phyloP scores from a whole-genome alignment of 225 moss, liverwort and hornwort genomes.

The Anthoceros angustus region DNA sequence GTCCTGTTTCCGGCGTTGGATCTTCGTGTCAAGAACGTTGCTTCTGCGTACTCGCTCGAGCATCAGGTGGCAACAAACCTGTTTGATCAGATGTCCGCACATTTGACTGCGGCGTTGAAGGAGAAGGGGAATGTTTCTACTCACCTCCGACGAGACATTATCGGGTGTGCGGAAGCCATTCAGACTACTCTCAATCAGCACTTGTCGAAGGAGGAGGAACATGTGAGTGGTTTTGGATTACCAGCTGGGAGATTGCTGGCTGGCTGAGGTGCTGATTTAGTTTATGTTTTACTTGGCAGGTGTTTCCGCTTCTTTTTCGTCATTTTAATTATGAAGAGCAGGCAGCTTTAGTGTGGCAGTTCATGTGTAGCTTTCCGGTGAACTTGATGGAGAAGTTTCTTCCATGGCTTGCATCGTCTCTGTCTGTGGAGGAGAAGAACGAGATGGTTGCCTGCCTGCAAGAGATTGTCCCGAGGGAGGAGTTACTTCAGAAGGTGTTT shows the following conservation, averaged over 20 bases:
- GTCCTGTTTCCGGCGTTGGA: constrained; percentile 90
- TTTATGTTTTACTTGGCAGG: constrained; percentile 25
- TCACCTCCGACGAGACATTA: constrained; percentile 65
- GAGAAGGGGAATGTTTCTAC: constrained; percentile 53
- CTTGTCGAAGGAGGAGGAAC: constrained; percentile 85
- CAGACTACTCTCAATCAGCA: constrained; percentile 80
- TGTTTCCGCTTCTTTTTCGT: constrained; percentile 81
- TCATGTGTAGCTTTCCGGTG: constrained; percentile 95
- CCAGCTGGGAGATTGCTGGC: background rate
- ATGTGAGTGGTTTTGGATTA: constrained; percentile 16
- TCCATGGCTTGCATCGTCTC: constrained; percentile 91
- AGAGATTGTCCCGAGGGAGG: constrained; percentile 80
- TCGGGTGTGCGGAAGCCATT: constrained; percentile 79
- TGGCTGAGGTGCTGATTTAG: background rate
- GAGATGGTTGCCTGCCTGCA: constrained; percentile 82
- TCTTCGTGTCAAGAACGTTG: constrained; percentile 90
- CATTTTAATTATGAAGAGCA: constrained; percentile 83
- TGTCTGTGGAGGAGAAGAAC: constrained; percentile 55
- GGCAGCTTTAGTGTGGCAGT: constrained; percentile 93
- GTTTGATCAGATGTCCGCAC: constrained; percentile 77
- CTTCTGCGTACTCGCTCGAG: constrained; percentile 78
- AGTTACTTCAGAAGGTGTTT: constrained; percentile 76
- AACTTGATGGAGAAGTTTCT: constrained; percentile 91
- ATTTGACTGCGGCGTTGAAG: constrained; percentile 40
- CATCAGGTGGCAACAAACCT: constrained; percentile 70